phyloP scores from a whole-genome alignment of 192 early-diverging fungal genomes.

The Backusella macrospora region DNA sequence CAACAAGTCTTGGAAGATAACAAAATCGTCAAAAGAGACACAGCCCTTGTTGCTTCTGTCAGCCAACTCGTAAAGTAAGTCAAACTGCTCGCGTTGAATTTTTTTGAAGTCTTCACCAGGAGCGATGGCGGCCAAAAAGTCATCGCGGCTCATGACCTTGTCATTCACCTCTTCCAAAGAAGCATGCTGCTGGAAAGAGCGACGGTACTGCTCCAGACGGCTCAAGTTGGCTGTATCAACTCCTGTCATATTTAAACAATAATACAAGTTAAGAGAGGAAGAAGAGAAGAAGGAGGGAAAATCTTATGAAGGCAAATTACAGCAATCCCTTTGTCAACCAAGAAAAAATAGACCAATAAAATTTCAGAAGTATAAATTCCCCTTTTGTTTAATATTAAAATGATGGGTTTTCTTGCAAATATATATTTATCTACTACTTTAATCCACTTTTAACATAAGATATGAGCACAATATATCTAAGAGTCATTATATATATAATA shows the following conservation, averaged over 20 bases:
- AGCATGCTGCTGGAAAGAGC: constrained; percentile 52
- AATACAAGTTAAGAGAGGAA: neutral
- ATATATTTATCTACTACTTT: neutral
- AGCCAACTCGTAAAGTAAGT: constrained; percentile 61
- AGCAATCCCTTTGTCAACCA: neutral
- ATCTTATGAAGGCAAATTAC: neutral
- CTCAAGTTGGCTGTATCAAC: constrained; percentile 15
- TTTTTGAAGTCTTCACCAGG: constrained; percentile 59
- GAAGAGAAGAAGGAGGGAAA: neutral
- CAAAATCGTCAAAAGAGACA: constrained; percentile 62
- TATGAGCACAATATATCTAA: too few species aligned
- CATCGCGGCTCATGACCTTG: constrained; percentile 59
- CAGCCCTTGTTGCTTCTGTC: constrained; percentile 52
- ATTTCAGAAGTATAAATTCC: neutral
- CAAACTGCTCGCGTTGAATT: constrained; percentile 59
- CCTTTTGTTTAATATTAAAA: constrained; percentile 3
- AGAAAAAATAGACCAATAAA: neutral
- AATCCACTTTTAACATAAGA: too few species aligned
- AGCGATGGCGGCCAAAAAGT: constrained; percentile 60
- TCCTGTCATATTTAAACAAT: constrained; percentile 2
- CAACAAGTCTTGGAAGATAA: constrained; percentile 63
- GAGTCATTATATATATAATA: neutral
- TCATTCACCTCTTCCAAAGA: constrained; percentile 53
- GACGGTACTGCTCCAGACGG: constrained; percentile 47
- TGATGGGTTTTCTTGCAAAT: neutral